These are phyloP conservation scores for Hypsizygus marmoreus DNA, from an alignment of 768 basidiomycete genomes.

Conservation along the genomic window DNA sequence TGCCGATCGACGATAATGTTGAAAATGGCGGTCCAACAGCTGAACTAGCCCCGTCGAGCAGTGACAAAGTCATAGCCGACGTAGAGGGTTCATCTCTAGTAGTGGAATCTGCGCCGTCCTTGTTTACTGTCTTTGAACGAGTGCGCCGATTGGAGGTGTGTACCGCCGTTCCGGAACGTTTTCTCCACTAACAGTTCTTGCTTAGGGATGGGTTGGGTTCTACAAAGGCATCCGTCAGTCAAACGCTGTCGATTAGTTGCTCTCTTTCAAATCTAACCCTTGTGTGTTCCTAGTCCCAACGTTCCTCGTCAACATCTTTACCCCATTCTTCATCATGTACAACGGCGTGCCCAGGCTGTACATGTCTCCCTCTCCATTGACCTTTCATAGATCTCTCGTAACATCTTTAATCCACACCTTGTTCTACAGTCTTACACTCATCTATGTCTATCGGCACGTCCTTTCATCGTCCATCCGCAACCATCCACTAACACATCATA, in stretches of 20 bases:
- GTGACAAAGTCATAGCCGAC: too few relatives aligned
- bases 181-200: neutral
- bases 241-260: neutral
- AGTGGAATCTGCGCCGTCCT: conserved; percentile 2
- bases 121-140: conserved; percentile 10
- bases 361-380: conserved; percentile 22
- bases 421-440: conserved; percentile 14
- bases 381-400: conserved; percentile 1
- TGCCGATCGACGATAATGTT: neutral
- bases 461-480: neutral
- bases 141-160: conserved; percentile 17
- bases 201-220: conserved; percentile 17
- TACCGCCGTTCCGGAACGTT: neutral
- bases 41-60: neutral
- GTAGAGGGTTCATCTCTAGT: neutral
- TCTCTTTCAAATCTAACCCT: neutral
- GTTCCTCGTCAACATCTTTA: conserved; percentile 5
- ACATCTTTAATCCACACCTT: conserved; percentile 11
- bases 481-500: neutral
- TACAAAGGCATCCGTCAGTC: conserved; percentile 18
- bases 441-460: conserved; percentile 22
- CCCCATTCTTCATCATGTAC: conserved; percentile 2
- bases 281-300: conserved; percentile 14
- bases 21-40: neutral
- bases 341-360: conserved; percentile 10